Conservation (phyloP, 495 filamentous ascomycete species). For the Schizothecium vesticola region DNA sequence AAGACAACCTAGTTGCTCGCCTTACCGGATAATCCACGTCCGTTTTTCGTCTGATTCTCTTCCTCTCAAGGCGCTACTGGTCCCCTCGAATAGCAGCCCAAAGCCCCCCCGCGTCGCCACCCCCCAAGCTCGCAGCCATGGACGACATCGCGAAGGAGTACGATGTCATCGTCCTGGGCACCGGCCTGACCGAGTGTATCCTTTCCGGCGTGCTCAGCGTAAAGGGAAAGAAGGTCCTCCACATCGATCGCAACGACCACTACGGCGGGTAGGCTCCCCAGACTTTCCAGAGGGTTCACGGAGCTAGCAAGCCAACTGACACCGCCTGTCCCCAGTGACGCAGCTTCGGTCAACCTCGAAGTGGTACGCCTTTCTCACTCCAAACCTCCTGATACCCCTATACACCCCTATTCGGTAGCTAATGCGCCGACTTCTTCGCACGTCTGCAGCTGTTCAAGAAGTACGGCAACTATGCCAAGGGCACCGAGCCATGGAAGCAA, state of each 20-base stretch:
- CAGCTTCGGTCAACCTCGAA: conserved; percentile 92
- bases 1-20: neutral
- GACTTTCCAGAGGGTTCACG: conserved; percentile 7
- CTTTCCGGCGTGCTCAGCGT: conserved; percentile 97
- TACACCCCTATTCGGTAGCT: neutral
- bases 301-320: conserved; percentile 18
- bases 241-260: conserved; percentile 98
- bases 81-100: neutral
- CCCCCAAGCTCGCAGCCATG: conserved; percentile 15
- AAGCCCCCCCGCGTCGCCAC: conserved; percentile 1
- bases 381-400: neutral
- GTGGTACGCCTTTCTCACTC: conserved; percentile 49
- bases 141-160: conserved; percentile 96
- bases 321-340: conserved; percentile 58
- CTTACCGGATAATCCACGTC: neutral
- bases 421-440: neutral
- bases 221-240: conserved; percentile 97
- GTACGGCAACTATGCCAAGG: conserved; percentile 73
- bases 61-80: neutral
- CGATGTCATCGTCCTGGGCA: conserved; percentile 97
- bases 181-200: conserved; percentile 96
- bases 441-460: conserved; percentile 78
- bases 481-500: conserved; percentile 95
- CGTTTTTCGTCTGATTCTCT: neutral
- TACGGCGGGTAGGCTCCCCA: conserved; percentile 79